Evolutionary conservation across 108 stramenopile species (phyloP), one percentile per base, ranked within the genome.

Genomic region (Cyclotella baltica): DNA sequence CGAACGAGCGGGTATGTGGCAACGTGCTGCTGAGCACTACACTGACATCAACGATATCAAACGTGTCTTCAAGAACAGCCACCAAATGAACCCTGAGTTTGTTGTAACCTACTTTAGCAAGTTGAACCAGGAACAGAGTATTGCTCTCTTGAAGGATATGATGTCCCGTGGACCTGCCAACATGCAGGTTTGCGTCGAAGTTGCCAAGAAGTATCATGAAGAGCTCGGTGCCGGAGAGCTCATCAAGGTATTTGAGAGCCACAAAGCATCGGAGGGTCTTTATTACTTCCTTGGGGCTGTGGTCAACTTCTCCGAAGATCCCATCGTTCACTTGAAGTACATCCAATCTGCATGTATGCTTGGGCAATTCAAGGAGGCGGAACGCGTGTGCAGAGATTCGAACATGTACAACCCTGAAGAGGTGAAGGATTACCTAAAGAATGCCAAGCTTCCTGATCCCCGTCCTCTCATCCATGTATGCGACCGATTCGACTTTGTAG

Each of bases 1-100:
- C 77, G 99, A 99, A 86, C 88, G 93, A 30, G 93, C 95, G 6
- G 97, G 98, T 1, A 98, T 99, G 91, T 98, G 92, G 93, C 98
- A 99, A 87, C 96, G 99, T 52, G 99, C 99, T 8, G 96, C 99
- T n/a, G 98, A 99, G 86, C 97, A 98, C 83, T 99, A 98, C 95
- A 98, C 95, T 62, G 97, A 98, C 63, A 96, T 98, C 37, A 91
- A 87, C 15, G 99, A 99, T 86, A 99, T 99, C 80, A 99, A 99
- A 93, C 93, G 93, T 56, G 94, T 97, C 31, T 96, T 97, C 86
- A 95, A 97, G 85, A 96, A 96, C 79, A 90, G 95, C 67, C 96
- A 98, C 78, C 92, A 96, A 58, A 96, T 99, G 95, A 93, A 92
- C 70, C 87, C 95, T 2, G 98, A 98, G 73, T 99, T 98, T 76